Base-by-base conservation (phyloP, 78 protist species). In the Planoprotostelium fungivorum region DNA sequence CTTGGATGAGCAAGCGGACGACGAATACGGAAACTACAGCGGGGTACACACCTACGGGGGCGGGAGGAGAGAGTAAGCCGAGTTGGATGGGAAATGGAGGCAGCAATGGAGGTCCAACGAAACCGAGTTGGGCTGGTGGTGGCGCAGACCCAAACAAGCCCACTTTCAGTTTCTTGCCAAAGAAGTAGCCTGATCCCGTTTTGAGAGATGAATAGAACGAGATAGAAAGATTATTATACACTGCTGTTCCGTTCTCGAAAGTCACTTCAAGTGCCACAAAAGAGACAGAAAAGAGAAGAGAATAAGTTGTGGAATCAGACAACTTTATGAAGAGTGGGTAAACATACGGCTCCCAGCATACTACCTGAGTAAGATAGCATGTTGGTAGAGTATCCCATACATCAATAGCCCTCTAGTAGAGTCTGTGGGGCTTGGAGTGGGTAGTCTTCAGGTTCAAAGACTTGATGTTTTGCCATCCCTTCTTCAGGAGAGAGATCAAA, bases 401-500 rank as follows among this genome's bases (percentile, higher is more conserved):
- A 25, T 51, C 16, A 51, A 5, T 16, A 16, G 31, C 16, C 73
- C 16, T 86, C 95, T 96, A 98, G 95, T 95, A 98, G 92, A 98
- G n/a, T 63, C 97, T 94, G 92, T 84, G 63, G 63, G 98, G 94
- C 91, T 36, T 87, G 94, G 99, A 99, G 99, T 98, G 98, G 88
- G 99, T 92, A 36, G 98, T 83, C 97, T 99, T 99, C 95, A 99
- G 92, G 98, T 98, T 84, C 51, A 99, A 89, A 36, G 97, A 89
- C 93, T 95, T 94, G 91, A 99, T 88, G 97, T 99, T 99, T 95
- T 99, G 99, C 99, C 99, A 99, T 87, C 97, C 93, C 99, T 99
- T 99, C 98, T 98, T 99, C 91, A 99, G 97, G 84, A 99, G 98
- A 38, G 99, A 98, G 86, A 98, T 96, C 36, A 99, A 90, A 97